Base-by-base conservation (phyloP, 139 green algal species). In the Chlamydomonas sp. region DNA sequence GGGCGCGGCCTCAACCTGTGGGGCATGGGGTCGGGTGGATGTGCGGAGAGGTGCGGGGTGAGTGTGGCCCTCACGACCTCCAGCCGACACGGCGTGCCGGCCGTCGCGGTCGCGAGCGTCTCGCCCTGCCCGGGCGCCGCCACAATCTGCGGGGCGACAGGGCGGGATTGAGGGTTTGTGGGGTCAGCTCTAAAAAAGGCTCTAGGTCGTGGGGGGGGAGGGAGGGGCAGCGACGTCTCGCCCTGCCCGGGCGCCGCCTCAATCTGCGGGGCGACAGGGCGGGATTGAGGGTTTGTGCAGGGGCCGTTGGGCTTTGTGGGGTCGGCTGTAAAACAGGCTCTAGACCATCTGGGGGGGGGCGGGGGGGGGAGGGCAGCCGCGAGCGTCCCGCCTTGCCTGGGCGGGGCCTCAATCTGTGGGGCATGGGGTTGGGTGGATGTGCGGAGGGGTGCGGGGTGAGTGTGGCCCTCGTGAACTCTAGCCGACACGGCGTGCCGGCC, bases 181-280 rank as follows among this genome's bases (percentile, higher is more conserved):
- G n/a, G n/a, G n/a, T n/a, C n/a, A n/a, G n/a, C n/a, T n/a, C n/a
- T n/a, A n/a, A n/a, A n/a, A n/a, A n/a, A n/a, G n/a, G n/a, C n/a
- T n/a, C n/a, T n/a, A n/a, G n/a, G n/a, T n/a, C n/a, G n/a, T n/a
- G n/a, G n/a, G n/a, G n/a, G n/a, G n/a, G n/a, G n/a, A n/a, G n/a
- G n/a, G n/a, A n/a, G 90, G 91, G 39, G 85, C 84, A 2, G 94
- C 94, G 35, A 98, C 2, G 89, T 97, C 79, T 98, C 94, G 0
- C 94, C 94, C 37, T 96, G 80, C 2, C 91, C 92, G 4, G 81
- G 73, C 20, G 43, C 43, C 20, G 43, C 43, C 20, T 54, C 43
- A n/a, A n/a, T n/a, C n/a, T n/a, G n/a, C n/a, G n/a, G n/a, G n/a
- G n/a, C n/a, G n/a, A n/a, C n/a, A n/a, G n/a, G n/a, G n/a, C n/a